Conservation (phyloP, 495 filamentous ascomycete genomes). For the Jackrogersella minutella region DNA sequence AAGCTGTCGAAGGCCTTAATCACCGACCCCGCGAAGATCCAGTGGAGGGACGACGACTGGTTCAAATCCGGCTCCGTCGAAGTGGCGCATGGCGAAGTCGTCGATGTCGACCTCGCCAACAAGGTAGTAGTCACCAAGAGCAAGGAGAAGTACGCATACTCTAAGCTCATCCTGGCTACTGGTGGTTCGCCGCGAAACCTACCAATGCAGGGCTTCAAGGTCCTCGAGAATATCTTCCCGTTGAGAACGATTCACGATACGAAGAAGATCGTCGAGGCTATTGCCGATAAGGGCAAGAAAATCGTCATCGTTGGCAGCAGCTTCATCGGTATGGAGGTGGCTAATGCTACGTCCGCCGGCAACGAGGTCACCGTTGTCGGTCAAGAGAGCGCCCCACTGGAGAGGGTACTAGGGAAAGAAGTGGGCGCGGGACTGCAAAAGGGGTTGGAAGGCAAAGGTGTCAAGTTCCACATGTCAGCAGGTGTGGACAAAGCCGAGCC, state of each 20-base stretch:
- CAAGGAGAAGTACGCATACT: constrained; percentile 76
- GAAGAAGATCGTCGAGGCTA: constrained; percentile 75
- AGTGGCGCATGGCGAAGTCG: constrained; percentile 77
- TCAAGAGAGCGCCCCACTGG: constrained; percentile 85
- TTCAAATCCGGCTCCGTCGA: constrained; percentile 79
- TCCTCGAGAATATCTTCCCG: constrained; percentile 84
- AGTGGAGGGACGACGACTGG: constrained; percentile 76
- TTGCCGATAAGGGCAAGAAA: constrained; percentile 88
- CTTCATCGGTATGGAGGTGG: constrained; percentile 97
- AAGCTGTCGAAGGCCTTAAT: constrained; percentile 96
- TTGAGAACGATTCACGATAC: constrained; percentile 79
- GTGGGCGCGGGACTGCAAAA: constrained; percentile 82
- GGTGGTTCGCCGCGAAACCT: constrained; percentile 82
- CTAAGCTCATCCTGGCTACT: constrained; percentile 88
- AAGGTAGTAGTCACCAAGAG: constrained; percentile 77
- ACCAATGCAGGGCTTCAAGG: constrained; percentile 84
- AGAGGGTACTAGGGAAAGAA: constrained; percentile 83
- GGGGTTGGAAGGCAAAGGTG: constrained; percentile 80
- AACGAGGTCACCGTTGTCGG: constrained; percentile 91
- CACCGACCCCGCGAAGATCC: constrained; percentile 79
- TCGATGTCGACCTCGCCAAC: constrained; percentile 73
- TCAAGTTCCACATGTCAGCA: constrained; percentile 85
- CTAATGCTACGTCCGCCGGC: constrained; percentile 74
- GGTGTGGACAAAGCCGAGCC: constrained; percentile 81
- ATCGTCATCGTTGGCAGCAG: constrained; percentile 89